These are phyloP conservation scores for Epichloe glyceriae DNA, from an alignment of 2,329 filamentous ascomycete genomes.

Conservation along the genomic window DNA sequence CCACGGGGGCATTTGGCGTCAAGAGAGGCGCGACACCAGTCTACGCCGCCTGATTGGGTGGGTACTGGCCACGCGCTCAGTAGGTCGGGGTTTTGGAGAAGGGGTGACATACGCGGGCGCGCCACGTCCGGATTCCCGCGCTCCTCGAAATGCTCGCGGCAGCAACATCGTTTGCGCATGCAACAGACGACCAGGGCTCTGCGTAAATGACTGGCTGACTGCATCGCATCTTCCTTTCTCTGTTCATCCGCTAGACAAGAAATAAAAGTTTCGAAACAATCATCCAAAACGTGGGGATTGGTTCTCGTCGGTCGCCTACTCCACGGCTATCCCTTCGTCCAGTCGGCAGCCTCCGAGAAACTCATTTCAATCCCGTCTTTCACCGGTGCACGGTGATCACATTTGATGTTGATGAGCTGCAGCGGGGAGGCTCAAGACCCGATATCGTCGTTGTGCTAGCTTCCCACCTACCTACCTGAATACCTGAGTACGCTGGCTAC, in stretches of 20 bases:
- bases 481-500: background rate
- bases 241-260: too few relatives aligned
- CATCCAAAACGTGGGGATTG: background rate
- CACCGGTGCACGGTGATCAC: background rate
- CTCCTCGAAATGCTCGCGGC: background rate
- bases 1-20: background rate
- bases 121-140: background rate
- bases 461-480: too few relatives aligned
- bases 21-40: slow-evolving; percentile 1
- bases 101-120: background rate
- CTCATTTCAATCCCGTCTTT: background rate
- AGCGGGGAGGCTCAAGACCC: too few relatives aligned
- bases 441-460: too few relatives aligned
- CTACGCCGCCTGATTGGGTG: background rate
- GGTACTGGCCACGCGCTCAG: background rate
- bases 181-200: background rate
- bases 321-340: background rate
- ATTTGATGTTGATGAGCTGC: background rate
- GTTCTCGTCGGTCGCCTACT: background rate
- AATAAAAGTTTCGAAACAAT: background rate
- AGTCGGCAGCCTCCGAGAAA: background rate
- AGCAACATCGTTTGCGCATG: background rate
- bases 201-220: background rate
- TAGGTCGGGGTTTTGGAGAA: background rate
- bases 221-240: background rate